phyloP scores from a whole-genome alignment of 805 yeast species.

The Lipomyces sp. region DNA sequence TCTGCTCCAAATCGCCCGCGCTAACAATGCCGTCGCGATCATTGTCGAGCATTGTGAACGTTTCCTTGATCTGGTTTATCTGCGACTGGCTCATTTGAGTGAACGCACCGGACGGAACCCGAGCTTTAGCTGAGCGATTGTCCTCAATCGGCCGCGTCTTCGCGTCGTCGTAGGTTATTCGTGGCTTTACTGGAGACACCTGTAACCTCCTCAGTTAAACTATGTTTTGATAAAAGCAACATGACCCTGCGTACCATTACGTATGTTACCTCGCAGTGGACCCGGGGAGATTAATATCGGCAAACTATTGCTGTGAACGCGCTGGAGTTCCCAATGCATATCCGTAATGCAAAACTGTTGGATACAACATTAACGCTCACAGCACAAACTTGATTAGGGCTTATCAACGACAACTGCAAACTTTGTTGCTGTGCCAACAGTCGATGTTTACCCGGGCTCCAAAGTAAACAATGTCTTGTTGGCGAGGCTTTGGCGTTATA shows the following conservation, averaged over 20 bases:
- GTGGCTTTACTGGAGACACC: constrained; percentile 12
- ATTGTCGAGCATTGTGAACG: constrained; percentile 80
- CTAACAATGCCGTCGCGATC: constrained; percentile 67
- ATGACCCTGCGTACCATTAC: neutral
- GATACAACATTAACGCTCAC: neutral
- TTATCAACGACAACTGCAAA: neutral
- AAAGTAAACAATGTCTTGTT: neutral
- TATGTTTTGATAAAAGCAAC: neutral
- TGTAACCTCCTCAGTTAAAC: neutral
- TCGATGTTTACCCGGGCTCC: neutral
- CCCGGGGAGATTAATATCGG: neutral
- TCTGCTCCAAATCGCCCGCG: constrained; percentile 50
- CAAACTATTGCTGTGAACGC: neutral
- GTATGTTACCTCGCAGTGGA: neutral
- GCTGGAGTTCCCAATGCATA: neutral
- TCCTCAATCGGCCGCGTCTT: constrained; percentile 11
- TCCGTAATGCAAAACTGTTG: neutral
- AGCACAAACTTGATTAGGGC: neutral
- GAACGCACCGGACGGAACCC: constrained; percentile 34
- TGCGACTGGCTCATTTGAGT: constrained; percentile 59
- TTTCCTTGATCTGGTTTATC: constrained; percentile 67
- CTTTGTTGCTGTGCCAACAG: constrained; percentile 7
- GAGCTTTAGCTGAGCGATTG: constrained; percentile 1
- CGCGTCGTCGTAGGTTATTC: constrained; percentile 10
- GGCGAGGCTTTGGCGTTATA: neutral